Evolutionary conservation across 1,139 yeast species (phyloP).

Genomic region (Sporopachydermia cereana): DNA sequence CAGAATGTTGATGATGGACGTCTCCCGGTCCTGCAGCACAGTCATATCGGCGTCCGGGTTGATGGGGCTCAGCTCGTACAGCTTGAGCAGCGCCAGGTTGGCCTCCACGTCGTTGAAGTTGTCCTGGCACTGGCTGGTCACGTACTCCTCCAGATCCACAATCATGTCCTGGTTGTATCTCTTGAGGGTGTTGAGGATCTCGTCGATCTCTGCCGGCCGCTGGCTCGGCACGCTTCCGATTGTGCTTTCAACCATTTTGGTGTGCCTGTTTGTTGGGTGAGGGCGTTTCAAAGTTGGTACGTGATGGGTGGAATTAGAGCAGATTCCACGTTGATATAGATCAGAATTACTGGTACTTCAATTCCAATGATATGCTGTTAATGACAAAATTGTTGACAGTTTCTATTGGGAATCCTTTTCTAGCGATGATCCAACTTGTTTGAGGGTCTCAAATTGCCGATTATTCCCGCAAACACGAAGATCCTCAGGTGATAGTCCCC

Average conservation of each 20-base stretch:
- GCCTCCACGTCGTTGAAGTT: constrained; percentile 31
- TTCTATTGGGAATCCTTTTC: too few relatives aligned
- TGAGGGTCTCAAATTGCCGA: too few relatives aligned
- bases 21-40: constrained; percentile 26
- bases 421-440: too few relatives aligned
- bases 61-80: constrained; percentile 28
- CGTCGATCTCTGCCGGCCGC: constrained; percentile 28
- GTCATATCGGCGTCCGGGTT: constrained; percentile 23
- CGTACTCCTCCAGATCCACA: constrained; percentile 31
- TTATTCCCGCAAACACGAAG: too few relatives aligned
- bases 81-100: constrained; percentile 34
- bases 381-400: too few relatives aligned
- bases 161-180: constrained; percentile 35
- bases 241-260: constrained; percentile 6
- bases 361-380: too few relatives aligned
- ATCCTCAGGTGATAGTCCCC: too few relatives aligned
- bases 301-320: too few relatives aligned
- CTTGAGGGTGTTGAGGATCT: constrained; percentile 28
- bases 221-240: constrained; percentile 18
- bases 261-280: neutral
- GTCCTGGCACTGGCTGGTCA: constrained; percentile 27
- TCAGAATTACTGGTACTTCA: too few relatives aligned
- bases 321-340: too few relatives aligned
- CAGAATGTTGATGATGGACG: constrained; percentile 27
- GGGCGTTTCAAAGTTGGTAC: too few relatives aligned